Percentiles rank a stretch among this genome's conserved stretches.
Conservation (phyloP, 108 stramenopile species). For the Conticribra weissflogii region DNA sequence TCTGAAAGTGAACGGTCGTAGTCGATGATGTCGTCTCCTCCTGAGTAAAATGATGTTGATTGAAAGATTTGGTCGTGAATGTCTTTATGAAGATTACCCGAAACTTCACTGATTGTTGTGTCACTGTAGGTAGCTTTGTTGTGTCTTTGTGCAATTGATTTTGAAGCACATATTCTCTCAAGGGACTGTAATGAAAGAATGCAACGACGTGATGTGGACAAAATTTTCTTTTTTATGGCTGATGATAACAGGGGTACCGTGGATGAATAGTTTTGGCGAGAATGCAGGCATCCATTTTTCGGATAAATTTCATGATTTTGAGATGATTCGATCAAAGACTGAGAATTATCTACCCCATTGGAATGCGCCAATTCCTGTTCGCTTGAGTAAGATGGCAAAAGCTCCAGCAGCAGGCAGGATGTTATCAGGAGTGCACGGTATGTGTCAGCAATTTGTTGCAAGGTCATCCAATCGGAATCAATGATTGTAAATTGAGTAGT, state of each 20-base stretch:
- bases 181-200: slow-evolving; percentile 31
- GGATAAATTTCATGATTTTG: slow-evolving; percentile 12
- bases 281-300: no score
- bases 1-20: slow-evolving; percentile 36
- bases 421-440: slow-evolving; percentile 42
- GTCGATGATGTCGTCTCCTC: slow-evolving; percentile 50
- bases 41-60: slow-evolving; percentile 4
- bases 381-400: slow-evolving; percentile 11
- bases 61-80: background rate
- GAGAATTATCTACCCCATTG: no score
- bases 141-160: slow-evolving; percentile 20
- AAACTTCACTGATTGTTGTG: background rate
- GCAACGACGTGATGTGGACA: slow-evolving; percentile 34
- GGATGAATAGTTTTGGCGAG: no score
- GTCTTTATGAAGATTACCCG: background rate
- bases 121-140: background rate
- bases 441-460: slow-evolving; percentile 27
- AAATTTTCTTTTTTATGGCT: slow-evolving; percentile 14
- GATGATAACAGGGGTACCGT: no score
- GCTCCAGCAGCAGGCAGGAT: slow-evolving; percentile 39
- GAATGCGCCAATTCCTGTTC: no score
- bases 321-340: background rate
- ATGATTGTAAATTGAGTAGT: background rate
- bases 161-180: slow-evolving; percentile 32
- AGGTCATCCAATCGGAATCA: slow-evolving; percentile 13